A percentile compares a stretch with the other conserved stretches of the same genome.
These are phyloP conservation scores for Ambrosia trifida DNA, from an alignment of 129 eudicot genomes.

Conservation along the genomic window DNA sequence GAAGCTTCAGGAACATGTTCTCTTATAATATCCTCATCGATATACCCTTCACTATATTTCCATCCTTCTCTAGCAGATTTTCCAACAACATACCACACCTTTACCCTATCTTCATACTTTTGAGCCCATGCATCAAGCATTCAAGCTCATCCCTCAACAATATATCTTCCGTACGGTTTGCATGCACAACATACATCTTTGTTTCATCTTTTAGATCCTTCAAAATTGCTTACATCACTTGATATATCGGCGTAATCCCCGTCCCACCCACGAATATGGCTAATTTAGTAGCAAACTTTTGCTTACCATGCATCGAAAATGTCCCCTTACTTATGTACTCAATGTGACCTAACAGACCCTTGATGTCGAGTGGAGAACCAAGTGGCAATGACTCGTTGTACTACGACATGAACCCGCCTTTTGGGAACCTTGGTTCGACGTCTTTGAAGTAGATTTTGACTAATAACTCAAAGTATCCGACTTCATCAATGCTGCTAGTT, in stretches of 20 bases:
- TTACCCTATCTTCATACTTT: constrained; percentile 54
- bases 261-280: constrained; percentile 96
- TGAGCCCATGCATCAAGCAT: constrained; percentile 69
- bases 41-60: constrained; percentile 66
- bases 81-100: constrained; percentile 84
- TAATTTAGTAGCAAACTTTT: constrained; percentile 62
- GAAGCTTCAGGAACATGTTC: constrained; percentile 61
- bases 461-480: constrained; percentile 73
- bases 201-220: constrained; percentile 85
- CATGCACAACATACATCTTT: constrained; percentile 81
- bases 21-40: constrained; percentile 56
- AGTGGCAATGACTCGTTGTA: constrained; percentile 54
- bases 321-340: constrained; percentile 75
- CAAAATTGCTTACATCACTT: constrained; percentile 85
- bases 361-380: constrained; percentile 59
- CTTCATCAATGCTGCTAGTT: constrained; percentile 55
- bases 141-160: constrained; percentile 76
- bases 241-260: constrained; percentile 89
- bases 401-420: constrained; percentile 86
- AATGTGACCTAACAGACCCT: constrained; percentile 97
- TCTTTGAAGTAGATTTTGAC: constrained; percentile 78
- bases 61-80: constrained; percentile 54
- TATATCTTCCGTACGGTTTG: constrained; percentile 89
- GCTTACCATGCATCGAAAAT: constrained; percentile 62
- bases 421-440: constrained; percentile 67